Base-by-base conservation (phyloP, 2,329 filamentous ascomycete genomes). In the Verticillium isaacii region DNA sequence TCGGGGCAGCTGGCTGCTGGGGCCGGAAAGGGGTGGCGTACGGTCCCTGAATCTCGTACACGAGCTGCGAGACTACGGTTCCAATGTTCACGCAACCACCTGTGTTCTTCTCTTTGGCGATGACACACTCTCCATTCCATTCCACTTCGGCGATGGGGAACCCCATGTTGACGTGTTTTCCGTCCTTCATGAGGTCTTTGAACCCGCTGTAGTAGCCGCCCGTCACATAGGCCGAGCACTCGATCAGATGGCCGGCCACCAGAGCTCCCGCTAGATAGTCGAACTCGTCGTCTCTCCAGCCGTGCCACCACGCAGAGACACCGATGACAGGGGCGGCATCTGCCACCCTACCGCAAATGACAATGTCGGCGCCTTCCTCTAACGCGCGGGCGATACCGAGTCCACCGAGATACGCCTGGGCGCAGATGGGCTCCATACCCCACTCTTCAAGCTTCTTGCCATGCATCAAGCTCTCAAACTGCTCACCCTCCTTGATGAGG, bases 61-160 rank as follows among this genome's bases (percentile, higher is more conserved):
- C 62, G 11, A 83, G 73, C 66, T 83, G 80, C 59, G 75, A 78
- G 54, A 73, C 75, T 23, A 80, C 73, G 0, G 69, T 73, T 39
- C 70, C 70, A 1, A 61, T 45, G 1, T 65, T 72, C 5, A 82
- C 74, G 9, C 77, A 69, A 0, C 80, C 80, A n/a, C 78, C 76
- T 6, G 75, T 76, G 0, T 67, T 68, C 8, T 77, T 72, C 60
- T 82, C 80, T 63, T 82, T 84, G 5, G 79, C 81, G 45, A 84
- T 74, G 19, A 81, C 70, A 32, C 75, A 80, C 1, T 71, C 73
- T 0, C 82, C 82, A 65, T 79, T 75, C 0, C 45, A 68, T 3
- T 72, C 75, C n/a, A 85, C 72, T 60, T 84, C 81, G 1, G 77
- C 80, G 63, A 85, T 82, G 1, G 78, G 80, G 58, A 79, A 56